Percentiles rank a stretch among this genome's conserved stretches.
Evolutionary conservation across 2,329 filamentous ascomycete genomes (phyloP).

Genomic region (Aciculosporium take): DNA sequence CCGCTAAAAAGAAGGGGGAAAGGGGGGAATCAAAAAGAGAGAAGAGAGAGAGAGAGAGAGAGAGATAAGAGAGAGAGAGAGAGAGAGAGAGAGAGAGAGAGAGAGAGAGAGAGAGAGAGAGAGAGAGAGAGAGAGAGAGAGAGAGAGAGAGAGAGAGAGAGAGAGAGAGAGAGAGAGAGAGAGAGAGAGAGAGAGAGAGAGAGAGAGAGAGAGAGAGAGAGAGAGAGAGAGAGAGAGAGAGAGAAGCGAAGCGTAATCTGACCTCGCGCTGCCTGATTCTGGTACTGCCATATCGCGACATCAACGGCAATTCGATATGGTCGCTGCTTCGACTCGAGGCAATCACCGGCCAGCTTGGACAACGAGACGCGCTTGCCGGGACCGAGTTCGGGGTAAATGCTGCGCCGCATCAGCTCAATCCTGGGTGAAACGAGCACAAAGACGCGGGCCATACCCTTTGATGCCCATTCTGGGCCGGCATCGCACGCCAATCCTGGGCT

Average conservation of each 20-base stretch:
- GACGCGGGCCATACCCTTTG: slow-evolving; percentile 35
- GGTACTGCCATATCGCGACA: slow-evolving; percentile 94
- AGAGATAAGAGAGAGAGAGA: too few species aligned
- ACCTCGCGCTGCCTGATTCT: slow-evolving; percentile 71
- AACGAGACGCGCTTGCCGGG: slow-evolving; percentile 66
- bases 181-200: too few species aligned
- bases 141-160: too few species aligned
- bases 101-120: too few species aligned
- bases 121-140: too few species aligned
- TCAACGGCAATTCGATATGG: slow-evolving; percentile 84
- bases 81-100: too few species aligned
- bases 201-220: too few species aligned
- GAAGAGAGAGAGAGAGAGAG: too few species aligned
- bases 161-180: too few species aligned
- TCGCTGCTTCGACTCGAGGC: slow-evolving; percentile 53
- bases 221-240: too few species aligned
- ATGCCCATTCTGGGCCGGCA: slow-evolving; percentile 39
- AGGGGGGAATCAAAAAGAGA: too few species aligned
- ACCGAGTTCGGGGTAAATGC: slow-evolving; percentile 84
- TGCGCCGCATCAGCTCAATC: slow-evolving; percentile 21
- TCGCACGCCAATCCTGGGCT: not conserved
- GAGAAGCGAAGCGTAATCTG: slow-evolving; percentile 7
- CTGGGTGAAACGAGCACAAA: fast-evolving
- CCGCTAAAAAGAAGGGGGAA: too few species aligned
- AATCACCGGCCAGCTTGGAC: slow-evolving; percentile 65